Evolutionary conservation across 352 stramenopile species (phyloP).

Genomic region (Phytophthora cactorum): DNA sequence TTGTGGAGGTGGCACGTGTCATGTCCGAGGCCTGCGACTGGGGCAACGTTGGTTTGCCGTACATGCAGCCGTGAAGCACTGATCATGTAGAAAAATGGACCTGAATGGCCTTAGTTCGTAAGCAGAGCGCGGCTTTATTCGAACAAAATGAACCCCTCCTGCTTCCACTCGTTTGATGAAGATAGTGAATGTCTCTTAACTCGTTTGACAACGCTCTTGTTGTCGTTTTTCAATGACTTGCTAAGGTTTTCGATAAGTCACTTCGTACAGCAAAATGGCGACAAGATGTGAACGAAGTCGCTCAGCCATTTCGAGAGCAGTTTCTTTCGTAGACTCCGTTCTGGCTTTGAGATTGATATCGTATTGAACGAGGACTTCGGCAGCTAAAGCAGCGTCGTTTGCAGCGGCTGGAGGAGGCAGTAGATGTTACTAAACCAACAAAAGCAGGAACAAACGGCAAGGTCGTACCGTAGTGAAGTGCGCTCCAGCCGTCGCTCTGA

Average conservation of each 20-base stretch:
- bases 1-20: constrained; percentile 62
- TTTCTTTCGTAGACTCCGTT: constrained; percentile 76
- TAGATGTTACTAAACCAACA: constrained; percentile 4
- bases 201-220: no score
- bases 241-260: constrained; percentile 60
- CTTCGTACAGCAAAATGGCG: constrained; percentile 74
- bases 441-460: constrained; percentile 9
- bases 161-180: not conserved
- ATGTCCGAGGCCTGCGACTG: constrained; percentile 70
- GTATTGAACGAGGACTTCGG: constrained; percentile 71
- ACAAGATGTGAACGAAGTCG: constrained; percentile 75
- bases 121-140: constrained; percentile 7
- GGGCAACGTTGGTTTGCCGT: constrained; percentile 65
- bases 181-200: no score
- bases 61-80: constrained; percentile 41
- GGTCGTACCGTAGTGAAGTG: constrained; percentile 75
- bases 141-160: constrained; percentile 24
- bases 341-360: constrained; percentile 65
- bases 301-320: constrained; percentile 79
- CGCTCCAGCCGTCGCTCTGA: constrained; percentile 78
- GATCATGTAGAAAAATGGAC: no score
- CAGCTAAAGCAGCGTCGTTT: constrained; percentile 70
- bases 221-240: not conserved
- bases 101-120: not conserved
- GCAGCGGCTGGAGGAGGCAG: constrained; percentile 50